phyloP scores from a whole-genome alignment of 148 eudicot species.

The Fagopyrum homotropicum region DNA sequence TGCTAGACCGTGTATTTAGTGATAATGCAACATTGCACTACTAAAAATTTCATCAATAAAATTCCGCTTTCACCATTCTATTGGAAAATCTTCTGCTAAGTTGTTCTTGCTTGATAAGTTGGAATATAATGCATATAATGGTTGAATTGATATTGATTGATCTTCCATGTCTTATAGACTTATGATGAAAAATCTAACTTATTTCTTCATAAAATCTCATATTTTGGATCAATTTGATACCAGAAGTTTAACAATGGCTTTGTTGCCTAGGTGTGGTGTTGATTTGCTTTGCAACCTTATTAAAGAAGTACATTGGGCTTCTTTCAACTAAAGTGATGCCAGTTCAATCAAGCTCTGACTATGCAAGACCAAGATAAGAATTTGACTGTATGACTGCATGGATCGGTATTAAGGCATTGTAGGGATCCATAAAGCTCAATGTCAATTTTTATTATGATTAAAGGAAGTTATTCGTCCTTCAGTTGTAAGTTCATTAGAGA shows the following conservation, averaged over 20 bases:
- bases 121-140: not conserved
- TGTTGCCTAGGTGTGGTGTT: constrained; percentile 41
- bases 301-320: constrained; percentile 67
- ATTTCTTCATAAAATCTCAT: not conserved
- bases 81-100: not conserved
- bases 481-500: constrained; percentile 41
- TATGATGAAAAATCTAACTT: not conserved
- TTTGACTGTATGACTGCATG: constrained; percentile 78
- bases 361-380: constrained; percentile 69
- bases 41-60: not conserved
- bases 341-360: constrained; percentile 23
- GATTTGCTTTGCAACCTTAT: constrained; percentile 87
- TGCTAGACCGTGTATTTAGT: not conserved
- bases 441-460: constrained; percentile 15
- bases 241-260: not conserved
- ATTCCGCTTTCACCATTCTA: not conserved
- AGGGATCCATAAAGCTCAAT: constrained; percentile 32
- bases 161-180: not conserved
- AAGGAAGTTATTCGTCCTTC: constrained; percentile 37
- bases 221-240: constrained; percentile 5
- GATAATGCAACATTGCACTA: not conserved
- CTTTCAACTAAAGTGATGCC: constrained; percentile 57
- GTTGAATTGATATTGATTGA: not conserved
- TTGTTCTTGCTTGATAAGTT: not conserved
- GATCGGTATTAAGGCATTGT: constrained; percentile 97